phyloP scores from a whole-genome alignment of 768 basidiomycete genomes.

The Boletus vinaceobasis region DNA sequence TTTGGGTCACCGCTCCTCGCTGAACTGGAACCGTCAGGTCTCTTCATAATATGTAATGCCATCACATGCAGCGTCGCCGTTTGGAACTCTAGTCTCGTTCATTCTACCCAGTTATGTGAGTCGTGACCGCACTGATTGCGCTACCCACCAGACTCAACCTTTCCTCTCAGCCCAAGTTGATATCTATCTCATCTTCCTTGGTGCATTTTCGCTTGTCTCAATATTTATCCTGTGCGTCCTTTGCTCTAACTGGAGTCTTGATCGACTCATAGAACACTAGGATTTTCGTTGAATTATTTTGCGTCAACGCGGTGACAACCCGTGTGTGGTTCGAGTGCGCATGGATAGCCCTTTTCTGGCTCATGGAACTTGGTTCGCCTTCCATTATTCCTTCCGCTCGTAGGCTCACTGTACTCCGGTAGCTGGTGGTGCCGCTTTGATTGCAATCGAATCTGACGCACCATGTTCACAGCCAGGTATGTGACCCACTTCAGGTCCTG shows the following conservation, averaged over 20 bases:
- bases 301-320: constrained; percentile 47
- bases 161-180: constrained; percentile 44
- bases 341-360: constrained; percentile 58
- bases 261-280: constrained; percentile 26
- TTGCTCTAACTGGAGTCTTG: background rate
- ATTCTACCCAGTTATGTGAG: constrained; percentile 40
- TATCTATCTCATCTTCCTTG: constrained; percentile 56
- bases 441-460: constrained; percentile 35
- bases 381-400: background rate
- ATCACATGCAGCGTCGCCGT: constrained; percentile 62
- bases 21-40: constrained; percentile 34
- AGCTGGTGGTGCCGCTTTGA: constrained; percentile 54
- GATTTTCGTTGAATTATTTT: constrained; percentile 57
- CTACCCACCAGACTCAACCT: constrained; percentile 8
- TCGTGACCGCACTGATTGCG: constrained; percentile 6
- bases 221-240: constrained; percentile 56
- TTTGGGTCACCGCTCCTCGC: background rate
- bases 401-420: constrained; percentile 4
- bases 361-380: constrained; percentile 56
- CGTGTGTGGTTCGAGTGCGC: constrained; percentile 70
- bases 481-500: background rate
- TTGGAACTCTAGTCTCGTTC: constrained; percentile 61
- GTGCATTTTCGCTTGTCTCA: constrained; percentile 53
- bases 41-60: constrained; percentile 64
- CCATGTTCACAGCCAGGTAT: constrained; percentile 36